Evolutionary conservation across 768 basidiomycete genomes (phyloP), one percentile per base, ranked within the genome.

Genomic region (Boletus reticuloceps): DNA sequence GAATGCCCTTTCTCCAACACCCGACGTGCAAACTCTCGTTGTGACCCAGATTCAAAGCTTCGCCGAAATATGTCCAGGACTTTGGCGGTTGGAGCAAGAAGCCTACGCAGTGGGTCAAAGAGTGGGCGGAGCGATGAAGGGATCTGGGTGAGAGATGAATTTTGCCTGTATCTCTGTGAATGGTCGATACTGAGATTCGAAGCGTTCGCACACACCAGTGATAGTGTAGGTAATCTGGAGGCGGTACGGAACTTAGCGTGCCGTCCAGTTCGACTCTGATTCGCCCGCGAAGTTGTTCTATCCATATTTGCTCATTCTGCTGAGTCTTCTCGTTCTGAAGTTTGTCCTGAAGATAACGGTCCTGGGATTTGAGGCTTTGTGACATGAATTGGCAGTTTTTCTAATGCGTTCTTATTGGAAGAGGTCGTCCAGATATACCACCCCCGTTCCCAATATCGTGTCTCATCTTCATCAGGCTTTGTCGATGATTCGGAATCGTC

Each of bases 371-470:
- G 41, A 91, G 72, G 55, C 79, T 81, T 53, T 75, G 65, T 60
- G 75, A 77, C 88, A 91, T 89, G 47, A 76, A 74, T 17, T 79
- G n/a, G 71, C 47, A 84, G 69, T 62, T 82, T 83, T 64, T 85
- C 80, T 58, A 78, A 74, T 9, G 79, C 75, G 12, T 79, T 81
- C 66, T 74, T 75, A 46, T 77, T 74, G 47, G 77, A 82, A 51
- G 75, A 75, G 16, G 81, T 80, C 48, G 81, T 78, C 87, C 88
- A 90, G 40, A 91, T 62, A 64, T 91, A 91, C 79, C 81, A 86
- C 6, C 89, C 88, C 62, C 84, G 82, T 53, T 88, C 78, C 89
- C 89, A 91, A 62, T 80, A 78, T 58, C 79, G 66, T 16, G 56
- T 82, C 40, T 73, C 75, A 20, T 79, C 74, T 38, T 57, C 70